These are phyloP conservation scores for Blastobotrys aristatus DNA, from an alignment of 1,139 yeast species.

Conservation along the genomic window DNA sequence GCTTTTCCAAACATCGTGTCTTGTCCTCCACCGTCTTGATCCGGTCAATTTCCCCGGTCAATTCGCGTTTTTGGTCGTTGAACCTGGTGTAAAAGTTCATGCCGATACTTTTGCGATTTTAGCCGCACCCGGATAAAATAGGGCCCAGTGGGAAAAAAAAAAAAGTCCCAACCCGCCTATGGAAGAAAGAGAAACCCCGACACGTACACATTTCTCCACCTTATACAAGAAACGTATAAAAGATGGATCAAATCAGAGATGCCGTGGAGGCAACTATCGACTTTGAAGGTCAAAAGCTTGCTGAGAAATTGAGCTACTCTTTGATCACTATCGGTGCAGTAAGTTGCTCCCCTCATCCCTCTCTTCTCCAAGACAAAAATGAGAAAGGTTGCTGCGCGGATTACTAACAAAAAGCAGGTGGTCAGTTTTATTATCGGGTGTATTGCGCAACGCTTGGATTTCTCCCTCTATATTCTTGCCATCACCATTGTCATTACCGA, in stretches of 20 bases:
- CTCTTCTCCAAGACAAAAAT: background rate
- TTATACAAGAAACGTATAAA: background rate
- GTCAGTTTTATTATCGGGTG: conserved; percentile 46
- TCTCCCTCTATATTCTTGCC: conserved; percentile 39
- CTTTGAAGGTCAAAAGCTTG: conserved; percentile 52
- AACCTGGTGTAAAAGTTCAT: conserved; percentile 15
- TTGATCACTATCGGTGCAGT: conserved; percentile 35
- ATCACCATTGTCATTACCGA: conserved; percentile 37
- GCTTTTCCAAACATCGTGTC: conserved; percentile 13
- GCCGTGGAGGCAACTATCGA: conserved; percentile 55
- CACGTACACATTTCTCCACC: background rate
- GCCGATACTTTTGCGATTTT: background rate
- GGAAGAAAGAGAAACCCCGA: background rate
- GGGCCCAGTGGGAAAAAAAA: conserved; percentile 2
- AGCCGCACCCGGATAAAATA: conserved; percentile 3
- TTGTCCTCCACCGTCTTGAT: conserved; percentile 15
- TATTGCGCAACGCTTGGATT: conserved; percentile 39
- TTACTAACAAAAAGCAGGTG: conserved; percentile 3
- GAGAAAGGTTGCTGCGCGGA: background rate
- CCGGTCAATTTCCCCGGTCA: conserved; percentile 18
- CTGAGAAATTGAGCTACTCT: conserved; percentile 31
- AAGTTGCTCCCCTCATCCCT: conserved; percentile 1
- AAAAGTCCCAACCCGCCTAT: background rate
- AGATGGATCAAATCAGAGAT: conserved; percentile 26
- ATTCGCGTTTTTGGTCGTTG: conserved; percentile 18